Percentiles rank a stretch among this genome's conserved stretches.
Conservation (phyloP, 2,329 filamentous ascomycete genomes). For the Xylariaceae sp. region DNA sequence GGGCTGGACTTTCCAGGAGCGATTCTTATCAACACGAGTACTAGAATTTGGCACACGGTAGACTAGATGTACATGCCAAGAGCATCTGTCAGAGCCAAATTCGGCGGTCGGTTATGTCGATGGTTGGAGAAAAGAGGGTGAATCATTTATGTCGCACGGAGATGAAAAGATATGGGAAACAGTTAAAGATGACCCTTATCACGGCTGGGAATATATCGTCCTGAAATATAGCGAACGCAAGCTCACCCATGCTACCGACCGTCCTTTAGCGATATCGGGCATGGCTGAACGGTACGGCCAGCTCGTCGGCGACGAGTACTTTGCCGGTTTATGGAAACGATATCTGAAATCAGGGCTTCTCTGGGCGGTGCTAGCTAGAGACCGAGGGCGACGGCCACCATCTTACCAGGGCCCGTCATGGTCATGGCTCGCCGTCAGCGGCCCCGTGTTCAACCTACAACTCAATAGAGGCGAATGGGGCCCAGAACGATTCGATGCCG, state of each 20-base stretch:
- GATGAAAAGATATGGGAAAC: no score
- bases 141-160: no score
- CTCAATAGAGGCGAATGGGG: no score
- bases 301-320: background rate
- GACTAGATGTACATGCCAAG: background rate
- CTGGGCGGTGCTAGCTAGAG: background rate
- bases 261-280: background rate
- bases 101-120: background rate
- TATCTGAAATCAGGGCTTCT: background rate
- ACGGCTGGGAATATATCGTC: no score
- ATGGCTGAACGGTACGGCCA: no score
- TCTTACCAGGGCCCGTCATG: slow-evolving; percentile 1
- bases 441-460: no score
- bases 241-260: background rate
- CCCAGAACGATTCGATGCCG: no score
- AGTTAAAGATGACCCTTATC: no score
- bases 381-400: background rate
- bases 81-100: background rate
- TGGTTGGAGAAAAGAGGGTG: background rate
- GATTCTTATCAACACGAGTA: background rate
- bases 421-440: slow-evolving; percentile 8
- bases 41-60: slow-evolving; percentile 1
- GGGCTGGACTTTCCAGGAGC: slow-evolving; percentile 9
- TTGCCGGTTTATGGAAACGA: background rate
- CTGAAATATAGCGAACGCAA: background rate